A percentile compares a stretch with the other conserved stretches of the same genome.
phyloP scores from a whole-genome alignment of 2,329 filamentous ascomycete genomes.

The Cladophialophora psammophila region DNA sequence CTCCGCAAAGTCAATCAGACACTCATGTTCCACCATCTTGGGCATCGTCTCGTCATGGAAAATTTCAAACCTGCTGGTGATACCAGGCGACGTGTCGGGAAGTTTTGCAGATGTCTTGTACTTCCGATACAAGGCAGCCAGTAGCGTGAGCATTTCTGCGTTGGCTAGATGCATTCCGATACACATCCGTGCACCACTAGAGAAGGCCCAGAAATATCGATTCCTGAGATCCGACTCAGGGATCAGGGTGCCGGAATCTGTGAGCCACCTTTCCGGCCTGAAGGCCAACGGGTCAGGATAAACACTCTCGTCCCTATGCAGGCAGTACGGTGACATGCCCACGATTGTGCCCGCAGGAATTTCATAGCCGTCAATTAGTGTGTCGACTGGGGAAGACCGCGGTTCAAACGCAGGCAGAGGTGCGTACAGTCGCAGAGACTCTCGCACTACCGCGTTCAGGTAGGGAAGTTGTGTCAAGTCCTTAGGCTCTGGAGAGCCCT shows the following conservation, averaged over 20 bases:
- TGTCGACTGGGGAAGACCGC: slow-evolving; percentile 46
- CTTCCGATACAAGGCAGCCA: slow-evolving; percentile 54
- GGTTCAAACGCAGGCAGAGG: slow-evolving; percentile 60
- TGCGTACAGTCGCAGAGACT: slow-evolving; percentile 58
- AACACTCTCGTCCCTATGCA: slow-evolving; percentile 52
- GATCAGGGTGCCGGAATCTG: slow-evolving; percentile 30
- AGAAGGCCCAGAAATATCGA: slow-evolving; percentile 49
- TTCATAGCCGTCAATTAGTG: slow-evolving; percentile 46
- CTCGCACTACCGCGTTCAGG: slow-evolving; percentile 58
- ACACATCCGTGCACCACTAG: slow-evolving; percentile 52
- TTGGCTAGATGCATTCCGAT: slow-evolving; percentile 56
- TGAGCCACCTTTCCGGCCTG: slow-evolving; percentile 47
- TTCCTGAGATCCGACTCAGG: slow-evolving; percentile 37
- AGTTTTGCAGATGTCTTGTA: slow-evolving; percentile 49
- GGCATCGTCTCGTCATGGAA: slow-evolving; percentile 43
- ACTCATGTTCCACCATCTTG: slow-evolving; percentile 39
- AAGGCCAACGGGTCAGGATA: slow-evolving; percentile 57
- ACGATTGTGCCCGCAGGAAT: slow-evolving; percentile 44
- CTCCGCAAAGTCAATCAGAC: slow-evolving; percentile 37
- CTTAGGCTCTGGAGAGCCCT: slow-evolving; percentile 48
- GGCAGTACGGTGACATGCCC: slow-evolving; percentile 45
- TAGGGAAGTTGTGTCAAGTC: slow-evolving; percentile 51
- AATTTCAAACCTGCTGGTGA: slow-evolving; percentile 45
- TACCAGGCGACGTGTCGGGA: slow-evolving; percentile 42
- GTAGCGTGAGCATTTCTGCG: slow-evolving; percentile 59